Evolutionary conservation across 768 basidiomycete genomes (phyloP).

Genomic region (Mycena vitilis): DNA sequence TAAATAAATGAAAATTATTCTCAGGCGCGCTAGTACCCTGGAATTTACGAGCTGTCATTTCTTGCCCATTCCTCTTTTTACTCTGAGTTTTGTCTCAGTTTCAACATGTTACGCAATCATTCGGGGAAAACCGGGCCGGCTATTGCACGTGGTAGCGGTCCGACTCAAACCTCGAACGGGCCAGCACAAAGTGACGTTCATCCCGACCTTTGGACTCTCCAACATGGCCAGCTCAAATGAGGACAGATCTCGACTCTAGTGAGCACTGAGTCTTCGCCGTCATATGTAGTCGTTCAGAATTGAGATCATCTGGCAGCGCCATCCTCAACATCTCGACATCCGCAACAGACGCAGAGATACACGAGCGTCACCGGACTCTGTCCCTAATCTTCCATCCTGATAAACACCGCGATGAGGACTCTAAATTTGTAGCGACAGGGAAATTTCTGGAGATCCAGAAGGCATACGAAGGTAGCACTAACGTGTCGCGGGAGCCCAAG

Average conservation of each 20-base stretch:
- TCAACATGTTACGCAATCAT: not conserved
- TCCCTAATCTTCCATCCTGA: constrained; percentile 90
- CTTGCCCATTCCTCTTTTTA: too few species aligned
- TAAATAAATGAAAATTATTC: not conserved
- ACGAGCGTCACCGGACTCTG: constrained; percentile 76
- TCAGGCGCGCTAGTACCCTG: too few species aligned
- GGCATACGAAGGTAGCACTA: constrained; percentile 76
- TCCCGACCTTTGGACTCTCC: too few species aligned
- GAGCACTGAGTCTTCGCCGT: constrained; percentile 20
- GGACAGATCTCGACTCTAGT: constrained; percentile 35
- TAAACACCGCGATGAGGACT: constrained; percentile 71
- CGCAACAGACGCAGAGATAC: constrained; percentile 76
- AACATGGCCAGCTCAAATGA: not conserved
- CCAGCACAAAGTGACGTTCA: too few species aligned
- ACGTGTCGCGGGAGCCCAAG: constrained; percentile 23
- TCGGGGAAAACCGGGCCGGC: constrained; percentile 2
- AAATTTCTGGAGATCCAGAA: constrained; percentile 83
- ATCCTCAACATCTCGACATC: constrained; percentile 77
- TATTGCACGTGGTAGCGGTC: too few species aligned
- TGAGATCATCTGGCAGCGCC: constrained; percentile 52
- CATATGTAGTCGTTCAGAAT: not conserved
- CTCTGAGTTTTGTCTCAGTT: not conserved
- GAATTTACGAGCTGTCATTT: too few species aligned
- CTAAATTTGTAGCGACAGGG: constrained; percentile 69
- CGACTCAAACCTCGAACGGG: too few species aligned